Conservation (phyloP, 306 rosid genomes). For the Ochetophila trinervis region DNA sequence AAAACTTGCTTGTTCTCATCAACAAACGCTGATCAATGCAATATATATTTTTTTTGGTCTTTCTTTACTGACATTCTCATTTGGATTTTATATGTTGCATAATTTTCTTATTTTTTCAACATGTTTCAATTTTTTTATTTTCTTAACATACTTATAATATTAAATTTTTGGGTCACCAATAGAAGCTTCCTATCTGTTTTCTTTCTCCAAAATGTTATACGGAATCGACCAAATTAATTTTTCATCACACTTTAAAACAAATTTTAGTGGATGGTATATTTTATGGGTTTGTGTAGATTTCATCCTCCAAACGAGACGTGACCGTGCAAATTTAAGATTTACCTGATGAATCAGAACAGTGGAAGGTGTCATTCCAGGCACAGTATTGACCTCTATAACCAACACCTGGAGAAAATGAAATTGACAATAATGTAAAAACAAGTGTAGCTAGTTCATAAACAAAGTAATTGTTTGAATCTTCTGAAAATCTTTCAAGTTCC, state of each 20-base stretch:
- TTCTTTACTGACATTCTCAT: background rate
- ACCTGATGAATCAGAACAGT: constrained; percentile 97
- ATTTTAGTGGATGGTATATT: background rate
- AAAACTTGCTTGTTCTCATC: constrained; percentile 3
- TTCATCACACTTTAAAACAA: background rate
- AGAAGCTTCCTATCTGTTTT: background rate
- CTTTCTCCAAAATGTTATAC: background rate
- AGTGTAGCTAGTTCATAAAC: too few relatives aligned
- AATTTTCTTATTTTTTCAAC: background rate
- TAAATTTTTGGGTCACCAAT: background rate
- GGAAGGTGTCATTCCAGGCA: constrained; percentile 99
- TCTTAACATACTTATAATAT: background rate
- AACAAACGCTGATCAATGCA: background rate
- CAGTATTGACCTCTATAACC: constrained; percentile 92
- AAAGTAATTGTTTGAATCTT: too few relatives aligned
- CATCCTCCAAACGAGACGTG: background rate
- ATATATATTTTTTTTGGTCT: too few relatives aligned
- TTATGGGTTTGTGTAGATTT: background rate
- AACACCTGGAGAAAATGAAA: constrained; percentile 51
- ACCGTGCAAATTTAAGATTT: background rate
- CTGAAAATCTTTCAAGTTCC: too few relatives aligned
- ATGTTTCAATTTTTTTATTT: too few relatives aligned
- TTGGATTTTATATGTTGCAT: background rate
- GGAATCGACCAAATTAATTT: background rate
- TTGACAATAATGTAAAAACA: constrained; percentile 22